A percentile compares a stretch with the other conserved stretches of the same genome.
phyloP scores from a whole-genome alignment of 306 rosid genomes.

The Nissolia schottii region DNA sequence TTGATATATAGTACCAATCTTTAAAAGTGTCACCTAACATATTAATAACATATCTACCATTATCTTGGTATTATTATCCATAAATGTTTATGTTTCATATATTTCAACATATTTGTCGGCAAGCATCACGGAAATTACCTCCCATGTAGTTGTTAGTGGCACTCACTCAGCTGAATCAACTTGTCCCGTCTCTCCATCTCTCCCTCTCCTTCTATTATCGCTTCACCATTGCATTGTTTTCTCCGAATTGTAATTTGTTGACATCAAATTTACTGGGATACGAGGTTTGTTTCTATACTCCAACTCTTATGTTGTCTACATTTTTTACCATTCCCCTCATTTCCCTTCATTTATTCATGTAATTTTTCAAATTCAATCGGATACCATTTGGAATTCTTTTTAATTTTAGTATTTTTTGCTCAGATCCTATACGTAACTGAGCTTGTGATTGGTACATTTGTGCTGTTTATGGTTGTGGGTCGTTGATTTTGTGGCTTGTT shows the following conservation, averaged over 20 bases:
- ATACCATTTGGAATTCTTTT: background rate
- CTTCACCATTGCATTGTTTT: background rate
- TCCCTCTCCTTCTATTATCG: background rate
- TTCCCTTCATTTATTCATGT: background rate
- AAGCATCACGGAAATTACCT: background rate
- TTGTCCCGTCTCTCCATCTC: background rate
- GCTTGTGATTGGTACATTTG: background rate
- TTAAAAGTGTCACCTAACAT: no score
- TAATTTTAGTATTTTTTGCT: background rate
- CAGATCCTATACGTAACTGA: constrained; percentile 19
- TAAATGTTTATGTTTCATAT: no score
- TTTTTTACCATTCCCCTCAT: background rate
- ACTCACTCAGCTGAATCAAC: constrained; percentile 16
- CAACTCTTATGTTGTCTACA: background rate
- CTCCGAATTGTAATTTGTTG: background rate
- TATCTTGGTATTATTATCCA: no score
- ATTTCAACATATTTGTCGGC: background rate
- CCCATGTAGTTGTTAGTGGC: background rate
- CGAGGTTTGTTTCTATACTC: constrained; percentile 18
- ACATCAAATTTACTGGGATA: background rate
- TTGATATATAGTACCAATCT: no score
- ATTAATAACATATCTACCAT: no score
- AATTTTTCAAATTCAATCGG: background rate
- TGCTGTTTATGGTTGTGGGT: background rate
- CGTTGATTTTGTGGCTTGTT: background rate